These are phyloP conservation scores for Curvularia hawaiiensis DNA, from an alignment of 2,329 filamentous ascomycete species.

Conservation along the genomic window DNA sequence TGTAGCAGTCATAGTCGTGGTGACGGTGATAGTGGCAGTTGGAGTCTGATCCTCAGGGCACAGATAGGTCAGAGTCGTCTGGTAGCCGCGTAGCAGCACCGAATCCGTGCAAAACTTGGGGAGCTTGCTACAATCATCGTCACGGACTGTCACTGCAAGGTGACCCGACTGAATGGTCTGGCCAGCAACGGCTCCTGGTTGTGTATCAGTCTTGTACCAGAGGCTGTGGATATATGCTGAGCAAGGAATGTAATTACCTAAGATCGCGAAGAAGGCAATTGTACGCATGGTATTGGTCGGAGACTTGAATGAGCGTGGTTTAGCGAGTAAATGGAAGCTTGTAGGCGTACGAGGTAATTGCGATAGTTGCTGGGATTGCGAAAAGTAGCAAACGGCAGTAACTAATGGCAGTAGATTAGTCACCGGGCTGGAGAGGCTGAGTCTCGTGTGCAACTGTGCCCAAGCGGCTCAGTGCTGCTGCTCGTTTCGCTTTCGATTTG, in stretches of 20 bases:
- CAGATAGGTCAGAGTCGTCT: slow-evolving; percentile 31
- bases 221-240: not conserved
- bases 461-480: not conserved
- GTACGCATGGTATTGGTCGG: slow-evolving; percentile 7
- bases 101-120: slow-evolving; percentile 31
- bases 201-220: not conserved
- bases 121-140: slow-evolving; percentile 17
- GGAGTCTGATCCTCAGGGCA: slow-evolving; percentile 22
- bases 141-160: slow-evolving; percentile 14
- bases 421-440: slow-evolving; percentile 12
- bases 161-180: slow-evolving; percentile 13
- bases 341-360: slow-evolving; percentile 1
- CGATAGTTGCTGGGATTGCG: slow-evolving; percentile 2
- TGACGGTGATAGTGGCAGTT: slow-evolving; percentile 23
- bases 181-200: slow-evolving; percentile 16
- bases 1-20: slow-evolving; percentile 24
- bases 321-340: slow-evolving; percentile 3
- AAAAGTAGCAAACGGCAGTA: slow-evolving; percentile 16
- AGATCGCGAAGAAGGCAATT: slow-evolving; percentile 16
- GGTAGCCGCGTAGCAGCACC: slow-evolving; percentile 20
- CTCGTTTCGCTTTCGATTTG: not conserved
- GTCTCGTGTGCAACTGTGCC: not conserved
- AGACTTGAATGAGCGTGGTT: slow-evolving; percentile 4
- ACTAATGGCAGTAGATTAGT: slow-evolving; percentile 13
- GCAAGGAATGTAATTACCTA: slow-evolving; percentile 15